These are phyloP conservation scores for Pezicula carpinea DNA, from an alignment of 2,329 filamentous ascomycete genomes.

Conservation along the genomic window DNA sequence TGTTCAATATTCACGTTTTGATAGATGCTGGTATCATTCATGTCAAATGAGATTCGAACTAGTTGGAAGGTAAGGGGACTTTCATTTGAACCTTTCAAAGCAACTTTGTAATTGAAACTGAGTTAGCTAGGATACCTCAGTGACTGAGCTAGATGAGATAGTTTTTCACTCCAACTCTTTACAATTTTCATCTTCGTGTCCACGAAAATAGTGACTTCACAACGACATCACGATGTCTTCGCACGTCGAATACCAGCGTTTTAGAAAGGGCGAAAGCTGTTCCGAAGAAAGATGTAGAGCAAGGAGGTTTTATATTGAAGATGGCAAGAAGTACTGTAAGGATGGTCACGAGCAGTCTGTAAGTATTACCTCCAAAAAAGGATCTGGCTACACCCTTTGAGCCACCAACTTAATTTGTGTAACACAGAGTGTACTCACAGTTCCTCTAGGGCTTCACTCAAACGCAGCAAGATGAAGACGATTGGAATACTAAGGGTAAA, in stretches of 20 bases:
- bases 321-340: slow-evolving; percentile 61
- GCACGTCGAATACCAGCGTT: slow-evolving; percentile 29
- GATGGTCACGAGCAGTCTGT: slow-evolving; percentile 62
- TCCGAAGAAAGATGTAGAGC: slow-evolving; percentile 58
- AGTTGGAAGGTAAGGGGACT: too few relatives aligned
- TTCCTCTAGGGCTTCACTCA: slow-evolving; percentile 29
- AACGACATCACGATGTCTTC: slow-evolving; percentile 20
- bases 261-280: slow-evolving; percentile 42
- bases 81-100: too few relatives aligned
- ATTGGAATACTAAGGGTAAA: slow-evolving; percentile 57
- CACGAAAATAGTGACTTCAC: too few relatives aligned
- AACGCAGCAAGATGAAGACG: slow-evolving; percentile 60
- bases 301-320: slow-evolving; percentile 51
- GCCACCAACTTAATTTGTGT: neutral
- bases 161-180: too few relatives aligned
- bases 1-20: too few relatives aligned
- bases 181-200: too few relatives aligned
- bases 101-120: too few relatives aligned
- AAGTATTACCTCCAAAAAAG: slow-evolving; percentile 17
- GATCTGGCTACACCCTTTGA: neutral
- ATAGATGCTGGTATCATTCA: too few relatives aligned
- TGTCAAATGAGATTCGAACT: too few relatives aligned
- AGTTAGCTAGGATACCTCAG: too few relatives aligned
- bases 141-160: too few relatives aligned
- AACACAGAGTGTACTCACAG: slow-evolving; percentile 15